Evolutionary conservation across 2,329 filamentous ascomycete genomes (phyloP).

Genomic region (Fusarium denticulatum): DNA sequence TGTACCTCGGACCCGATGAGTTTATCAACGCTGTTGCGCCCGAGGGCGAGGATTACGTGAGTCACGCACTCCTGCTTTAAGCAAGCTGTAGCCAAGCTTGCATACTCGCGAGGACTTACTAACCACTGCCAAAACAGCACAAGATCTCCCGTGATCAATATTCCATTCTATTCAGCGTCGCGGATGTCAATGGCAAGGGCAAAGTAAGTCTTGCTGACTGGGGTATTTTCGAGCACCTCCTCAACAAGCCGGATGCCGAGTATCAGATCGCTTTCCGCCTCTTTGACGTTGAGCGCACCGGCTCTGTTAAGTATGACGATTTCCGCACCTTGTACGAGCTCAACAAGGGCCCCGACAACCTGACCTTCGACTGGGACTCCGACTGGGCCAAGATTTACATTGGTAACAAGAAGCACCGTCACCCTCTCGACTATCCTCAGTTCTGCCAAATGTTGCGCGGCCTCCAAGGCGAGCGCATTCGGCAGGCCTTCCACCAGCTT

Average conservation of each 20-base stretch:
- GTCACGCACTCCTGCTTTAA: constrained; percentile 49
- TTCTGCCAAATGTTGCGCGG: constrained; percentile 98
- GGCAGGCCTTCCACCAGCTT: constrained; percentile 92
- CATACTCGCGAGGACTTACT: constrained; percentile 10
- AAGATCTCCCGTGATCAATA: constrained; percentile 98
- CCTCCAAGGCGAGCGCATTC: constrained; percentile 92
- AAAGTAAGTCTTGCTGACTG: constrained; percentile 85
- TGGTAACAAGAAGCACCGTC: constrained; percentile 85
- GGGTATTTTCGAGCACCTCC: constrained; percentile 92
- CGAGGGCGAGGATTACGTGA: constrained; percentile 87
- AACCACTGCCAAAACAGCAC: constrained; percentile 67
- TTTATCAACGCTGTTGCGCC: constrained; percentile 94
- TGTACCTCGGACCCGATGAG: constrained; percentile 83
- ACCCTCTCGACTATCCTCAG: constrained; percentile 93
- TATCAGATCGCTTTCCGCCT: constrained; percentile 98
- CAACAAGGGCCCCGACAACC: constrained; percentile 84
- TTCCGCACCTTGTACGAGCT: constrained; percentile 86
- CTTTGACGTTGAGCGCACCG: constrained; percentile 87
- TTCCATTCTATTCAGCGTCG: constrained; percentile 89
- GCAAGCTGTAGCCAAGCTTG: constrained; percentile 3
- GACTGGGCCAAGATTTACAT: constrained; percentile 97
- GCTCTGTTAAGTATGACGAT: constrained; percentile 88
- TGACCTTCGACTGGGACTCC: constrained; percentile 97
- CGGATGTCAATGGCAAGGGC: constrained; percentile 80
- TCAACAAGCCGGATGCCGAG: constrained; percentile 94